phyloP scores from a whole-genome alignment of 2,329 filamentous ascomycete species.

The Penicillium sp. region DNA sequence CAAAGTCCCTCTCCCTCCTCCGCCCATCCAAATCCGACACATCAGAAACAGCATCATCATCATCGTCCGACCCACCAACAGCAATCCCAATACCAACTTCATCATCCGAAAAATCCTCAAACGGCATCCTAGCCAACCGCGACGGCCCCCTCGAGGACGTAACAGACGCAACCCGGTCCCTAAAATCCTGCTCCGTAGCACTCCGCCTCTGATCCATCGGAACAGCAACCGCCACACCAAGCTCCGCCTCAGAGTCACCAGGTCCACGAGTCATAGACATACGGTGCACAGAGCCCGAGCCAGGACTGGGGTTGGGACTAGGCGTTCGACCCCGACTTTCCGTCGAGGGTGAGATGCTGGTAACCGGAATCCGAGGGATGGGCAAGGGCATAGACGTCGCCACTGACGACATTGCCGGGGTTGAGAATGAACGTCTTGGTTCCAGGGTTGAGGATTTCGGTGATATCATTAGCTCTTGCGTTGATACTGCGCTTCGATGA shows the following conservation, averaged over 20 bases:
- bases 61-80: neutral
- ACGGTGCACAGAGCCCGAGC: neutral
- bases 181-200: constrained; percentile 11
- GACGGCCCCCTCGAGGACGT: constrained; percentile 4
- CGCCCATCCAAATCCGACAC: constrained; percentile 23
- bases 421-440: neutral
- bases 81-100: constrained; percentile 4
- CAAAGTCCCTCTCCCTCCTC: constrained; percentile 17
- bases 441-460: neutral
- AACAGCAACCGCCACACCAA: constrained; percentile 13
- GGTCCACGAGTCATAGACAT: neutral
- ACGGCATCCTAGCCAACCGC: constrained; percentile 22
- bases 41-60: constrained; percentile 28
- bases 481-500: constrained; percentile 11
- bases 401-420: neutral
- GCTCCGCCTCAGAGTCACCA: constrained; percentile 6
- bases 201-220: constrained; percentile 12
- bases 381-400: neutral
- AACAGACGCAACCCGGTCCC: neutral
- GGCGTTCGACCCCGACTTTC: neutral
- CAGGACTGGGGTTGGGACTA: neutral
- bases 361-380: constrained; percentile 6
- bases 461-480: constrained; percentile 12
- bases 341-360: constrained; percentile 2
- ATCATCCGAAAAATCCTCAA: constrained; percentile 15